Percentiles rank a stretch among this genome's conserved stretches.
Evolutionary conservation across 2,329 filamentous ascomycete species (phyloP).

Genomic region (Cyphellophora attinorum): DNA sequence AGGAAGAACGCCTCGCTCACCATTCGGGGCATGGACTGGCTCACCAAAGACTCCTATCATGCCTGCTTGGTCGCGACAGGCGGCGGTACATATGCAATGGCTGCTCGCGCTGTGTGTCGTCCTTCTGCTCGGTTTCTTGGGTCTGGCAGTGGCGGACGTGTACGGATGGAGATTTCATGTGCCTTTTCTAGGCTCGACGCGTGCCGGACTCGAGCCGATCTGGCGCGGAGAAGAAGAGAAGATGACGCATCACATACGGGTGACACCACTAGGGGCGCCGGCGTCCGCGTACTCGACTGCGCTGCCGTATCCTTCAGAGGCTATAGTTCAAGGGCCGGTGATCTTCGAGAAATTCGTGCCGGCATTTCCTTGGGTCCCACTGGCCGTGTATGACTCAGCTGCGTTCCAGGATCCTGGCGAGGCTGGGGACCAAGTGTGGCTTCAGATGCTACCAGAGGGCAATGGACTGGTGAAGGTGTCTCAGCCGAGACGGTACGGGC

Average conservation of each 20-base stretch:
- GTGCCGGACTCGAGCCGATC: no score
- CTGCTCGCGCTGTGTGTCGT: not conserved
- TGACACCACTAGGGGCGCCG: no score
- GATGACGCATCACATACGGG: no score
- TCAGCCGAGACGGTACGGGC: constrained; percentile 6
- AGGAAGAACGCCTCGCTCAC: not conserved
- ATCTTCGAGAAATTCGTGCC: no score
- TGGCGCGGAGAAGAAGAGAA: no score
- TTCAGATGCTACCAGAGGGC: constrained; percentile 7
- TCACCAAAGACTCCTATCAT: not conserved
- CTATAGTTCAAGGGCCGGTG: no score
- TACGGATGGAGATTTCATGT: no score
- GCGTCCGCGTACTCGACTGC: no score
- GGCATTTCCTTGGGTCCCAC: not conserved
- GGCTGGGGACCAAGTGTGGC: constrained; percentile 7
- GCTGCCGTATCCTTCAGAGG: no score
- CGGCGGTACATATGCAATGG: not conserved
- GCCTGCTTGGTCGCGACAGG: not conserved
- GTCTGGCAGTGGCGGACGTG: no score
- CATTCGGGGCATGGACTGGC: not conserved
- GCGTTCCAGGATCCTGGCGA: constrained; percentile 4
- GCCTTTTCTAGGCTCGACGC: no score
- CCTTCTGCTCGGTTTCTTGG: not conserved
- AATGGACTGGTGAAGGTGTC: constrained; percentile 4
- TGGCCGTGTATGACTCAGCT: constrained; percentile 1